Base-by-base conservation (phyloP, 768 basidiomycete species). In the Amanita pseudoporphyria region DNA sequence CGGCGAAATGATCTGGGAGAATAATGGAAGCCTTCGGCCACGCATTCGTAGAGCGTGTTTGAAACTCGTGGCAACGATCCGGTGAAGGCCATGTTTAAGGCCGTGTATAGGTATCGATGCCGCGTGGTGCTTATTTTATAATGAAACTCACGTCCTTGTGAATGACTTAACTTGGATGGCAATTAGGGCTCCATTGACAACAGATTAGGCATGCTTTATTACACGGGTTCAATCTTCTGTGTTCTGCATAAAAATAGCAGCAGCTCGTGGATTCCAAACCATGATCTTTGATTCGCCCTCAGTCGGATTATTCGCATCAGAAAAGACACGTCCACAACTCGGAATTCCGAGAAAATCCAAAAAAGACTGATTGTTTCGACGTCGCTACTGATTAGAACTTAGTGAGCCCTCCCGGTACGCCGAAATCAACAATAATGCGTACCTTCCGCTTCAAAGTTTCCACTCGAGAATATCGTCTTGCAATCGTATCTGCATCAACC, bases 241-340 rank as follows among this genome's bases (percentile, higher is more conserved):
- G 38, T 10, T 13, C 38, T 22, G 38, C 3, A 19, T 18, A 39
- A 22, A 24, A 30, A 43, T 45, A 14, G 33, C 21, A 33, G 44
- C 31, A 33, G 44, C 31, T 39, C 40, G 41, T 43, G 49, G 39
- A 14, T 50, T 16, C 47, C 47, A 48, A 28, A 32, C 28, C 28
- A 48, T 21, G 9, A 50, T 35, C 6, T 43, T 50, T 31, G 28
- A 40, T 35, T 40, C 39, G 14, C 28, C 49, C 14, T 16, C 40
- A 39, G 10, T 12, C 19, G 24, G 39, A 40, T 14, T 28, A 30
- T 42, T 33, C 19, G 39, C 16, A 22, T 49, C 48, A 28, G 19
- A 32, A 16, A 30, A 50, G 19, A 50, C 49, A 33, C 32, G 21
- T 21, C 49, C 49, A 43, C 49, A 43, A 36, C 49, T 50, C 18